A percentile compares a stretch with the other conserved stretches of the same genome.
phyloP scores from a whole-genome alignment of 306 rosid species.

The Vigna reflexopilosa region DNA sequence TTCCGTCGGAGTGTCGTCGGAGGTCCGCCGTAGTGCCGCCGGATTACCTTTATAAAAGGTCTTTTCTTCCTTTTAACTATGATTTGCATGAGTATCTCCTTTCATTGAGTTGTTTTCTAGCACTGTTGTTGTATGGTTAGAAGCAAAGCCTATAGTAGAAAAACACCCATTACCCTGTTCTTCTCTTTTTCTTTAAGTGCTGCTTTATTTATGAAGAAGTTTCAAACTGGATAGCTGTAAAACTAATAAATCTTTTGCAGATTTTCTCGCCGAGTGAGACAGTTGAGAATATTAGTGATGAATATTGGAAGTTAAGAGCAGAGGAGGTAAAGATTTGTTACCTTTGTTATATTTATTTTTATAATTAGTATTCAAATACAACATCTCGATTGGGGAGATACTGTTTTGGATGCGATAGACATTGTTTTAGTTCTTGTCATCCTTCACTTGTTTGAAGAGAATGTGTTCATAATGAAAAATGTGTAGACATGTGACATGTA shows the following conservation, averaged over 20 bases:
- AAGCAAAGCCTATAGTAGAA: too few relatives aligned
- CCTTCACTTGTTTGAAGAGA: not conserved
- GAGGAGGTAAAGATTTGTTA: conserved; percentile 13
- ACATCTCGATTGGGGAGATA: not conserved
- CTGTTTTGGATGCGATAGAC: not conserved
- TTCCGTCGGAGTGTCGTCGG: too few relatives aligned
- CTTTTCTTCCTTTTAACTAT: too few relatives aligned
- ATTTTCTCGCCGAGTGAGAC: not conserved
- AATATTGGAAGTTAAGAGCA: not conserved
- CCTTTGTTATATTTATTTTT: not conserved
- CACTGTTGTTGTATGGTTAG: too few relatives aligned
- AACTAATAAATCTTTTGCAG: not conserved
- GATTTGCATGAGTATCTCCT: too few relatives aligned
- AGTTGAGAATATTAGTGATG: conserved; percentile 6
- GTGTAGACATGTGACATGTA: too few relatives aligned
- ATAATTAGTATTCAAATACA: not conserved
- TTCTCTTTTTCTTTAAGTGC: not conserved
- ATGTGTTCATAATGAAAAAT: not conserved
- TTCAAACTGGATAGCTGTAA: not conserved
- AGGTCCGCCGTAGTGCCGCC: too few relatives aligned
- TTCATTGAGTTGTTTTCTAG: too few relatives aligned
- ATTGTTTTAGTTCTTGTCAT: not conserved
- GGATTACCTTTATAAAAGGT: too few relatives aligned
- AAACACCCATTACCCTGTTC: too few relatives aligned
- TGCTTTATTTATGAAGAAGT: not conserved